Evolutionary conservation across 257 asterid genomes (phyloP), one percentile per base, ranked within the genome.

Genomic region (Solanum virginianum): DNA sequence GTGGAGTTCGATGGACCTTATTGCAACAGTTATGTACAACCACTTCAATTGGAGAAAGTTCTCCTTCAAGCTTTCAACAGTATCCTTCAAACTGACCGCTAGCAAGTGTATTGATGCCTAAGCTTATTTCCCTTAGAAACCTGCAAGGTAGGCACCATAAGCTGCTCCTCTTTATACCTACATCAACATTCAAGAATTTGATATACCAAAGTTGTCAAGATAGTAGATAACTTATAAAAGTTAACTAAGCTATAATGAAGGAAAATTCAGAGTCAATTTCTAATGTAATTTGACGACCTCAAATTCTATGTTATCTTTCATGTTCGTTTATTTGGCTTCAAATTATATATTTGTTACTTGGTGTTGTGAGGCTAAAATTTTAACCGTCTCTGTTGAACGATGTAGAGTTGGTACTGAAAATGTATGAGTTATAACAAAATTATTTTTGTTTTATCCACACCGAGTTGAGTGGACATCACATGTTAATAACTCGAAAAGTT

Each of bases 51-150:
- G 49, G 49, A 90, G 74, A 59, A 89, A 87, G 4, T 84, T 86
- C 80, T 89, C 83, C 87, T 54, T 81, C 54, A 92, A 86, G 83
- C 88, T 87, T 74, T 90, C 87, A 56, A 88, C 86, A 32, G 87
- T 82, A 83, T 89, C 94, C 85, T 84, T 89, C 6, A 91, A 86
- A 84, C 88, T 90, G 22, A 82, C 87, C 82, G 91, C 93, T 56
- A 90, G 85, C 89, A 87, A 20, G 82, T 90, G 84, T 88, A 41
- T 77, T 80, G 29, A 92, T 1, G 36, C 90, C 92, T 87, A 90
- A 86, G 80, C 89, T 20, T 80, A 86, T 87, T 29, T 88, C 89
- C 84, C 26, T 70, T 81, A 16, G 94, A 92, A 54, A 89, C 89
- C 36, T 80, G 83, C 84, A 84, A 87, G 20, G 88, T 82, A 59